Base-by-base conservation (phyloP, 2,329 filamentous ascomycete species). In the Trichoderma semiorbis region DNA sequence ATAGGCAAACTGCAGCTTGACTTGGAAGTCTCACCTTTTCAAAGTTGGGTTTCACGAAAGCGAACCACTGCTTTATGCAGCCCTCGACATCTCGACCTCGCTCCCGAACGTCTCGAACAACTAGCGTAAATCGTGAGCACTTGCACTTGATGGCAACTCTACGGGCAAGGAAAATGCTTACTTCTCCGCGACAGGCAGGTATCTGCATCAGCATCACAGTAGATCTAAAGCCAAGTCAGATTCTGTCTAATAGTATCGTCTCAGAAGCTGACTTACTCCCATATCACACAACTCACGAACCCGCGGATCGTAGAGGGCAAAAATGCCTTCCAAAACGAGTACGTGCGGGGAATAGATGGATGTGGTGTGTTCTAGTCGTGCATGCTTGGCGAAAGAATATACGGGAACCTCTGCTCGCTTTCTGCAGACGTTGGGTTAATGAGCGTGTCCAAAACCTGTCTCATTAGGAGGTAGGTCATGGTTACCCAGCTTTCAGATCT, bases 11-110 rank as follows among this genome's bases (percentile, higher is more conserved):
- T 34, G 34, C 47, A 36, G 34, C 26, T 21, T 28, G 21, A 11
- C 16, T 30, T n/a, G 16, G 16, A 58, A 18, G 11, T 24, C 77
- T 70, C 78, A 87, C 87, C 82, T 92, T 93, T 80, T 95, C 92
- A 77, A 97, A 98, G 78, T 98, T 98, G 3, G 96, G 96, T 82
- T 99, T 99, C 57, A 99, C 96, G 79, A 93, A 99, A 12, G 84
- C 85, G 80, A 98, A 98, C 96, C 96, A 99, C 81, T 99, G 96
- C 82, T 98, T 98, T 80, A 99, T 95, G 78, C 95, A 95, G 53
- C 96, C 96, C 79, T 98, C 93, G 71, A 98, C 92, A 78, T 97
- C 95, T 78, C 96, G 89, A 3, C 93, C 95, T 77, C 96, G 90
- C 77, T 97, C 93, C 76, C 90, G 90, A 26, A 98, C 93, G 82